A percentile compares a stretch with the other conserved stretches of the same genome.
Conservation (phyloP, 2,329 filamentous ascomycete species). For the Ustilaginoidea virens region DNA sequence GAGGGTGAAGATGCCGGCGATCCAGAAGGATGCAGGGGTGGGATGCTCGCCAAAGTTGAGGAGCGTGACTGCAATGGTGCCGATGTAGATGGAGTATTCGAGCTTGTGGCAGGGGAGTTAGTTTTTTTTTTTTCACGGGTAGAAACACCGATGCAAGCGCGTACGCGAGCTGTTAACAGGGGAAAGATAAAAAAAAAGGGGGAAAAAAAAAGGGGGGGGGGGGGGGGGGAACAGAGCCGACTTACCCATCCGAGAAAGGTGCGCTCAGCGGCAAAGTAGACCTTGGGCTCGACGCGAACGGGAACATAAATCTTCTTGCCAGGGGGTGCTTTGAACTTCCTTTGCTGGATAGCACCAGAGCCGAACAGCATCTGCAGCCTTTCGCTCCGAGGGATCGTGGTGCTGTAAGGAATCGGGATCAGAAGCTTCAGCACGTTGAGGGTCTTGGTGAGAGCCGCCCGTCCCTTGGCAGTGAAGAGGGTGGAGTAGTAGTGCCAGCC, state of each 20-base stretch:
- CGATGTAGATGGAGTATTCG: conserved; percentile 91
- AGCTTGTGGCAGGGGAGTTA: conserved; percentile 34
- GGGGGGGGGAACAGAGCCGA: conserved; percentile 6
- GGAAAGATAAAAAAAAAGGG: neutral
- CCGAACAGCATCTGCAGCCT: conserved; percentile 38
- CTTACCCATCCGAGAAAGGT: conserved; percentile 89
- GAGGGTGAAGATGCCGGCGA: conserved; percentile 66
- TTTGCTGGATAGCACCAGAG: conserved; percentile 36
- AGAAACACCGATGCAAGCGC: neutral
- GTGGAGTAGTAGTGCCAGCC: conserved; percentile 60
- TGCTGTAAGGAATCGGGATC: conserved; percentile 37
- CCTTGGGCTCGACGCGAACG: conserved; percentile 90
- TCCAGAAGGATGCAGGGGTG: conserved; percentile 43
- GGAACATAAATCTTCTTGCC: conserved; percentile 93
- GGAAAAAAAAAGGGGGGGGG: neutral
- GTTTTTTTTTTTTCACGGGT: neutral
- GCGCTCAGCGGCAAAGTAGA: conserved; percentile 89
- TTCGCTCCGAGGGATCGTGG: conserved; percentile 42
- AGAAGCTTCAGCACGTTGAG: conserved; percentile 31
- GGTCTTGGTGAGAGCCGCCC: conserved; percentile 24
- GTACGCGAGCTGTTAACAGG: too few species aligned
- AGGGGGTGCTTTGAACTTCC: conserved; percentile 56
- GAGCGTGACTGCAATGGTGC: conserved; percentile 69
- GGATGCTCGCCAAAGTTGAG: conserved; percentile 61
- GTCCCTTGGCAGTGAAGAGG: conserved; percentile 32